Conservation (phyloP, 768 basidiomycete species). For the Auriscalpium microsporum region DNA sequence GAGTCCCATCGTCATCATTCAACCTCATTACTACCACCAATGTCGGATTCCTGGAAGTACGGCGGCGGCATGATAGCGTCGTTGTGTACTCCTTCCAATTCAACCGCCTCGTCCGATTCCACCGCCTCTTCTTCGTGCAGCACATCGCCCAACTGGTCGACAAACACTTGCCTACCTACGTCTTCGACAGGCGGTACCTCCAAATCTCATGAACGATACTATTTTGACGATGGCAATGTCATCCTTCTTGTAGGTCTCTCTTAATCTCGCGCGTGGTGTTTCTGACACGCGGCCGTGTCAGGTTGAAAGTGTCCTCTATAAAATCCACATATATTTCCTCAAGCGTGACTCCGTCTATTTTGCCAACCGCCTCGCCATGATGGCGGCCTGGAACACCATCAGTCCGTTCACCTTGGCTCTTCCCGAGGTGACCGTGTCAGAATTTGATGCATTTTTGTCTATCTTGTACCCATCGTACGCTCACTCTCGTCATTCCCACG, state of each 20-base stretch:
- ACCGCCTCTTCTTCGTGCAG: too few species aligned
- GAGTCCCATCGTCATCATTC: too few species aligned
- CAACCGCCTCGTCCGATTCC: too few species aligned
- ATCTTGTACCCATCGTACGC: slow-evolving; percentile 4
- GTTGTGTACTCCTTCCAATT: too few species aligned
- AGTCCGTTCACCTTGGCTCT: neutral
- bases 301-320: slow-evolving; percentile 7
- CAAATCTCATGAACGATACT: slow-evolving; percentile 3
- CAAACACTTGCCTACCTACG: too few species aligned
- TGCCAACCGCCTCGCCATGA: neutral
- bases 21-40: too few species aligned
- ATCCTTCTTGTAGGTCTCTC: slow-evolving; percentile 5
- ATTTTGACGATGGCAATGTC: slow-evolving; percentile 10
- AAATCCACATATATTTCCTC: slow-evolving; percentile 13
- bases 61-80: too few species aligned
- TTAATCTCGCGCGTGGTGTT: too few species aligned
- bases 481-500: neutral
- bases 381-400: neutral
- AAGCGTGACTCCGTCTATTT: slow-evolving; percentile 12
- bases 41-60: too few species aligned
- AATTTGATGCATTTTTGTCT: slow-evolving; percentile 11
- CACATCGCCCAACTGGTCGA: too few species aligned
- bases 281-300: neutral
- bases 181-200: neutral
- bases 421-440: slow-evolving; percentile 1